Evolutionary conservation across 2,329 filamentous ascomycete species (phyloP).

Genomic region (Claviceps citrina): DNA sequence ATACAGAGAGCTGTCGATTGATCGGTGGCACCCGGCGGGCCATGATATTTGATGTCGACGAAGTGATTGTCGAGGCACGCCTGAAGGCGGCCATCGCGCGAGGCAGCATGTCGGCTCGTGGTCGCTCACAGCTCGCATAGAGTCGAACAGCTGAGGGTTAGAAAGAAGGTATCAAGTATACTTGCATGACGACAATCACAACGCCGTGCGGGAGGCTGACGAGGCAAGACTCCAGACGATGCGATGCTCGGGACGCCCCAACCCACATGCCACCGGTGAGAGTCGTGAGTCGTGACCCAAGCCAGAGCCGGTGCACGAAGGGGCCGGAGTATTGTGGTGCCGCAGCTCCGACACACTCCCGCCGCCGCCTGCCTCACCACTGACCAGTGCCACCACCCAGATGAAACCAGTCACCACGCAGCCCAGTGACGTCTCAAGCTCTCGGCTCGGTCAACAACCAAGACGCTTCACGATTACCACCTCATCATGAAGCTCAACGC

Average conservation of each 20-base stretch:
- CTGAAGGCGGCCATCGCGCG: conserved; percentile 11
- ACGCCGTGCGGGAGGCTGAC: conserved; percentile 1
- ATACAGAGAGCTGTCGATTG: conserved; percentile 17
- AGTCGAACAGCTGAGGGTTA: neutral
- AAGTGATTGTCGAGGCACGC: conserved; percentile 9
- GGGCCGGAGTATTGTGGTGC: conserved; percentile 6
- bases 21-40: conserved; percentile 1
- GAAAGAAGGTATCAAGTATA: neutral
- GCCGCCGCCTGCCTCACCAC: neutral
- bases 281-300: no score
- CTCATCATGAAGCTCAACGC: conserved; percentile 28
- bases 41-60: conserved; percentile 11
- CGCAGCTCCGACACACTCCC: conserved; percentile 4
- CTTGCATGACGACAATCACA: neutral
- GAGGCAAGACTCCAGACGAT: no score
- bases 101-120: conserved; percentile 10
- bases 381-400: neutral
- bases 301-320: no score
- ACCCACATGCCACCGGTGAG: no score
- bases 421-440: conserved; percentile 16
- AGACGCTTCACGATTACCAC: conserved; percentile 17
- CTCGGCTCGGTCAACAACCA: conserved; percentile 11
- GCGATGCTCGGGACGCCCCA: no score
- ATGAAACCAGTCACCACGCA: neutral
- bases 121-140: neutral